Percentiles rank a stretch among this genome's conserved stretches.
Conservation (phyloP, 345 rosid species). For the Carallia brachiata region DNA sequence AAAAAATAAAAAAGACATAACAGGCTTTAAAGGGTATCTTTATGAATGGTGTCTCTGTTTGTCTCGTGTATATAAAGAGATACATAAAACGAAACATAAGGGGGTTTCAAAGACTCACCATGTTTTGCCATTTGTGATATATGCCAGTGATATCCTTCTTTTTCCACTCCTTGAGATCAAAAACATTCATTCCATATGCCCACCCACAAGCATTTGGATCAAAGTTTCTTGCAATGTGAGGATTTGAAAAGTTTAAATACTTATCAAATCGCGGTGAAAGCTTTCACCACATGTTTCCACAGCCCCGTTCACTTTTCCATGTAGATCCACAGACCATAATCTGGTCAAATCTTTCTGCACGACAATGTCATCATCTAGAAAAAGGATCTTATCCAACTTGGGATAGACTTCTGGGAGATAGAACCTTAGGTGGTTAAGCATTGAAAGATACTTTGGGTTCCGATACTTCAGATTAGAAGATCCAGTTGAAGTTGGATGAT, state of each 20-base stretch:
- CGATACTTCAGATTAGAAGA: conserved; percentile 92
- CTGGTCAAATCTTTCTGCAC: conserved; percentile 94
- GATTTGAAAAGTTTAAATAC: conserved; percentile 92
- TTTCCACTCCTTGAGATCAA: conserved; percentile 92
- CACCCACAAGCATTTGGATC: conserved; percentile 98
- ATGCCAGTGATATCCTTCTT: conserved; percentile 93
- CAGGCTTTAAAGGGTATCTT: no score
- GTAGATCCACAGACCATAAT: conserved; percentile 78
- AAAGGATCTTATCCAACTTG: conserved; percentile 83
- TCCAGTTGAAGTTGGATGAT: conserved; percentile 81
- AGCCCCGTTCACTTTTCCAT: conserved; percentile 94
- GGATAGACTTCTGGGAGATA: conserved; percentile 96
- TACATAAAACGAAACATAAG: background rate
- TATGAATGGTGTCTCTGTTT: background rate
- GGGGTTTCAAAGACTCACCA: conserved; percentile 47
- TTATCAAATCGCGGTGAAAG: conserved; percentile 97
- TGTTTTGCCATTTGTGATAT: conserved; percentile 97
- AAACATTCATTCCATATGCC: conserved; percentile 99
- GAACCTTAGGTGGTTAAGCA: conserved; percentile 94
- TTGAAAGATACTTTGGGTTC: conserved; percentile 95
- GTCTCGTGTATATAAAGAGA: background rate
- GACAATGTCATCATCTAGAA: conserved; percentile 95
- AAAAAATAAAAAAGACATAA: no score
- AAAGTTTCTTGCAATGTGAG: conserved; percentile 81
- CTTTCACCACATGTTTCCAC: conserved; percentile 99